These are phyloP conservation scores for Metarhizium rileyi DNA, from an alignment of 2,329 filamentous ascomycete genomes.

Conservation along the genomic window DNA sequence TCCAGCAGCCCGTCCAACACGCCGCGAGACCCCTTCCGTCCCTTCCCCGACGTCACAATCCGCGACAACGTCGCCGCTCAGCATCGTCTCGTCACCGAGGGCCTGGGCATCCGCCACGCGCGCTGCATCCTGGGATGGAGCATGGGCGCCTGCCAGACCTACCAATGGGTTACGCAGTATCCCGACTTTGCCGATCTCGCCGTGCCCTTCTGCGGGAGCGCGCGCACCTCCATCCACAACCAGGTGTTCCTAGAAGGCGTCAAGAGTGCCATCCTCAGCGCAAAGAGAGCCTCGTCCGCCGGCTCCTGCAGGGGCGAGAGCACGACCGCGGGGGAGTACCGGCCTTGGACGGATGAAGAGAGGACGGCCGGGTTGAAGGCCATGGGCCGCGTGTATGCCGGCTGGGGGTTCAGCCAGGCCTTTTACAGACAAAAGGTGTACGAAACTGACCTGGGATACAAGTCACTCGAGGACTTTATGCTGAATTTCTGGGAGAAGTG, in stretches of 20 bases:
- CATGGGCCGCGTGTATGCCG: constrained; percentile 65
- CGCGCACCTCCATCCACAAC: constrained; percentile 41
- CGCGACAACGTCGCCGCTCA: constrained; percentile 44
- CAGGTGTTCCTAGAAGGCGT: constrained; percentile 46
- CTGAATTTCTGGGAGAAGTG: constrained; percentile 66
- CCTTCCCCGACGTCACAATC: constrained; percentile 36
- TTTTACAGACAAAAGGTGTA: constrained; percentile 68
- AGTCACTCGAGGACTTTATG: constrained; percentile 64
- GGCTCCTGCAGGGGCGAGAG: constrained; percentile 28
- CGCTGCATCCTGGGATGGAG: constrained; percentile 44
- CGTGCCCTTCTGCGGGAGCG: constrained; percentile 40
- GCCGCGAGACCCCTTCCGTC: constrained; percentile 9
- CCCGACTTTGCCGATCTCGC: constrained; percentile 36
- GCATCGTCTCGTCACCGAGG: constrained; percentile 29
- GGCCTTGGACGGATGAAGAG: constrained; percentile 31
- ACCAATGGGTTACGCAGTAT: constrained; percentile 40
- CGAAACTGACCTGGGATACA: constrained; percentile 53
- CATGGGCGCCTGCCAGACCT: constrained; percentile 46
- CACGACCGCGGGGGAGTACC: constrained; percentile 8
- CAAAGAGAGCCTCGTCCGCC: constrained; percentile 37
- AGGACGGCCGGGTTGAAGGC: constrained; percentile 48
- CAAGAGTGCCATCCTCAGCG: constrained; percentile 33
- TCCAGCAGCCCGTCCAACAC: constrained; percentile 44
- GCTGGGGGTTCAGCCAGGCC: constrained; percentile 71
- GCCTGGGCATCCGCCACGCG: constrained; percentile 31